Conservation (phyloP, 768 basidiomycete species). For the Tremella fuciformis region DNA sequence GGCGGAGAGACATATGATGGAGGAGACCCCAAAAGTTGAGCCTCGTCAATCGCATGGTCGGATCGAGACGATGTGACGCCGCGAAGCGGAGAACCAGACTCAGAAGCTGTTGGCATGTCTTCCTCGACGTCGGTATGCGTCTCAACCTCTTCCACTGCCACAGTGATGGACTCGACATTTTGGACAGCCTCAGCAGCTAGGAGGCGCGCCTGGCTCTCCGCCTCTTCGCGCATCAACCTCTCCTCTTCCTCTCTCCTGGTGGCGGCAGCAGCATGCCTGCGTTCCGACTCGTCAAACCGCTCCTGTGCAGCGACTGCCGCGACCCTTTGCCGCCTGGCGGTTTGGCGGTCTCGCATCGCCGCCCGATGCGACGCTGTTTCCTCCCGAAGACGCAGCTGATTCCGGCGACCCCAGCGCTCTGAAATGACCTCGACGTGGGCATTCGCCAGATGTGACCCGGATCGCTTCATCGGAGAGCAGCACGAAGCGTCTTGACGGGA, state of each 20-base stretch:
- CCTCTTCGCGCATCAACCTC: constrained; percentile 3
- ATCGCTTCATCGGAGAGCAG: constrained; percentile 3
- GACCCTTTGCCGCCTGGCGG: background rate
- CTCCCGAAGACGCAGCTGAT: constrained; percentile 1
- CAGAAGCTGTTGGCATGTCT: background rate
- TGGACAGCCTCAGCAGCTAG: background rate
- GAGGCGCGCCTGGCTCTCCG: background rate
- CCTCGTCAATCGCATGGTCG: background rate
- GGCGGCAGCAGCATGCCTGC: background rate
- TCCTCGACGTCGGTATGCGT: background rate
- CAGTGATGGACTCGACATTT: too few relatives aligned
- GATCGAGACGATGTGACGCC: background rate
- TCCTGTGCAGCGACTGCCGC: background rate
- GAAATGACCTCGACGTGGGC: constrained; percentile 3
- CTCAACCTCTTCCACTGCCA: background rate
- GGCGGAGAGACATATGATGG: background rate
- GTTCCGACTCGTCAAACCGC: background rate
- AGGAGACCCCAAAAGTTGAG: background rate
- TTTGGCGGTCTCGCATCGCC: background rate
- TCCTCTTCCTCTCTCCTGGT: background rate
- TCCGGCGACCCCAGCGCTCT: constrained; percentile 5
- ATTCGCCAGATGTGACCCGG: background rate
- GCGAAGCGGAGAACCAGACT: too few relatives aligned
- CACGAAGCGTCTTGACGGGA: background rate
- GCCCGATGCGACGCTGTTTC: background rate